These are phyloP conservation scores for baker's yeast (Saccharomyces cerevisiae) DNA, from an alignment of 805 yeast species.

Conservation along the genomic window DNA sequence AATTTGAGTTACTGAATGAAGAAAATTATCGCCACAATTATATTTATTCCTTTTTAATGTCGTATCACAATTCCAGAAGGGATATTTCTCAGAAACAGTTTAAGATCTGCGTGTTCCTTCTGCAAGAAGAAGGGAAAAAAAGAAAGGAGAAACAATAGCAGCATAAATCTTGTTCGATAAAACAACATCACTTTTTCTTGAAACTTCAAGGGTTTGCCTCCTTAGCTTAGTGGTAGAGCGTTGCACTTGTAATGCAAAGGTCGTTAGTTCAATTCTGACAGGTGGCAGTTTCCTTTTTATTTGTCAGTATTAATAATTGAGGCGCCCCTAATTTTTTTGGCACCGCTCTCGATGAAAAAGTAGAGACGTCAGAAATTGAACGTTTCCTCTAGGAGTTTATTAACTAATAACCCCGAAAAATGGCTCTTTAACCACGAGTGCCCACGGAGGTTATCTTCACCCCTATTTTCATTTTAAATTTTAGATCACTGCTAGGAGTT, in stretches of 20 bases:
- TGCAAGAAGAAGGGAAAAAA: neutral
- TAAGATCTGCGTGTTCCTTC: neutral
- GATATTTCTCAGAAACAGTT: neutral
- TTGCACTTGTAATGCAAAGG: constrained; percentile 99
- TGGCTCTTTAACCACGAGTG: neutral
- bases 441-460: neutral
- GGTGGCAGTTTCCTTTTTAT: constrained; percentile 44
- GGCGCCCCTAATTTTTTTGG: neutral
- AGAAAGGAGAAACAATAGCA: neutral
- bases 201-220: constrained; percentile 42
- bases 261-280: constrained; percentile 92
- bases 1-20: neutral
- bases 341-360: neutral
- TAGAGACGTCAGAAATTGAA: neutral
- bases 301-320: neutral
- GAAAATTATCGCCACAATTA: neutral
- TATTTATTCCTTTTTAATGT: neutral
- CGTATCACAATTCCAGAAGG: neutral
- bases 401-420: neutral
- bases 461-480: neutral
- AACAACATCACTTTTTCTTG: neutral
- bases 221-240: constrained; percentile 99
- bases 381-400: neutral
- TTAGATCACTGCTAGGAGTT: neutral
- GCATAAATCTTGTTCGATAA: neutral